phyloP scores from a whole-genome alignment of 2,329 filamentous ascomycete genomes.

The Alternaria triticina region DNA sequence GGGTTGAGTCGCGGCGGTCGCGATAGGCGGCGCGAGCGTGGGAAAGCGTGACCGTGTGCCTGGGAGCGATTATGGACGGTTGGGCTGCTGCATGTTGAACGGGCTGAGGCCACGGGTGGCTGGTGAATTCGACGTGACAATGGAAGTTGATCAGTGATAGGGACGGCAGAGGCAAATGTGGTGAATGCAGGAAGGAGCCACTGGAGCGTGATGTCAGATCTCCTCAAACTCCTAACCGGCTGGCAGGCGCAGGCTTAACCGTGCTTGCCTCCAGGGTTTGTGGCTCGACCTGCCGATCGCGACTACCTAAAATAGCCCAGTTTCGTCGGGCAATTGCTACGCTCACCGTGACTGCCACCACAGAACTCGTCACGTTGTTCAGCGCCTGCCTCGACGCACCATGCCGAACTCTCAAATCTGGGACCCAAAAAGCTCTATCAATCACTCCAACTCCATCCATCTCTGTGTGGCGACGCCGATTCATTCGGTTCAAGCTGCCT shows the following conservation, averaged over 20 bases:
- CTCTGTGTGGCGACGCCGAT: not conserved
- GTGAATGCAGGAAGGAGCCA: not conserved
- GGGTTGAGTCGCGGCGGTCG: slow-evolving; percentile 13
- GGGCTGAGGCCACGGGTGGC: slow-evolving; percentile 7
- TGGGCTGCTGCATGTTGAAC: slow-evolving; percentile 30
- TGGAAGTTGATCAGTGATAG: not conserved
- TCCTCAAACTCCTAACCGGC: slow-evolving; percentile 5
- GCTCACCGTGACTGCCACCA: not conserved
- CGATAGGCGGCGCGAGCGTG: slow-evolving; percentile 21
- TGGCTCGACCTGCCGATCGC: slow-evolving; percentile 21
- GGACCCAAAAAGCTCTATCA: not conserved
- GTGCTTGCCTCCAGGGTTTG: not conserved
- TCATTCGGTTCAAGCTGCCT: slow-evolving; percentile 12
- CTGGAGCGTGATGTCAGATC: slow-evolving; percentile 15
- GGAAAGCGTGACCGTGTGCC: slow-evolving; percentile 20
- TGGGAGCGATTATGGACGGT: slow-evolving; percentile 16
- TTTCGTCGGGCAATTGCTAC: not conserved
- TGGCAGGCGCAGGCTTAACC: not conserved
- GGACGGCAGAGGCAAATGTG: not conserved
- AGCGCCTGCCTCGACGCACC: slow-evolving; percentile 7
- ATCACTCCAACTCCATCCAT: not conserved
- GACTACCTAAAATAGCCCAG: slow-evolving; percentile 29
- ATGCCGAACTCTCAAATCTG: slow-evolving; percentile 7
- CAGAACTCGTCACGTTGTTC: not conserved
- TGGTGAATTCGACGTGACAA: not conserved